phyloP scores from a whole-genome alignment of 2,329 filamentous ascomycete species.

The Venturiaceae sp. region DNA sequence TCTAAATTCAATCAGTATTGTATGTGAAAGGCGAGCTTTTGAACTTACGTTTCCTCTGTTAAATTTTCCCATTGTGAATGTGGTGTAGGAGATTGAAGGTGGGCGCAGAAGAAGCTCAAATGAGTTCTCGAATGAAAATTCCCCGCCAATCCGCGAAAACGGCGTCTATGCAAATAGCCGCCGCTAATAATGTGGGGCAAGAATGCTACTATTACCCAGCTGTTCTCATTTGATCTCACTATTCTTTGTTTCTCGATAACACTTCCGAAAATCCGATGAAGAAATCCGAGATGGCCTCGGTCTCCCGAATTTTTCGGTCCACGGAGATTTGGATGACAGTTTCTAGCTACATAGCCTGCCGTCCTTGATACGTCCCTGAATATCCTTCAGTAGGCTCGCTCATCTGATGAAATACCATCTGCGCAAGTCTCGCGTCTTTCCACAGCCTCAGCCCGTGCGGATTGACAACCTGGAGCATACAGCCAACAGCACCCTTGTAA shows the following conservation, averaged over 20 bases:
- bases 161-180: too few relatives aligned
- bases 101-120: background rate
- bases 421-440: conserved; percentile 26
- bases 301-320: background rate
- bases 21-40: background rate
- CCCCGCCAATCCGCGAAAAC: too few relatives aligned
- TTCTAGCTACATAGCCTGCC: background rate
- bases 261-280: background rate
- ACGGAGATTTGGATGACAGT: background rate
- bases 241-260: too few relatives aligned
- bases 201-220: background rate
- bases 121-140: background rate
- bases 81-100: background rate
- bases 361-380: conserved; percentile 26
- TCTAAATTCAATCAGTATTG: background rate
- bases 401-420: conserved; percentile 31
- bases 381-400: conserved; percentile 26
- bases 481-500: conserved; percentile 31
- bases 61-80: background rate
- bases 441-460: conserved; percentile 23
- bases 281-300: background rate
- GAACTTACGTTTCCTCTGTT: conserved; percentile 3
- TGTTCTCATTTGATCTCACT: background rate
- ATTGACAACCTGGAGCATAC: conserved; percentile 27
- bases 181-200: too few relatives aligned